Evolutionary conservation across 1,284 basidiomycete species (phyloP), one percentile per base, ranked within the genome.

Genomic region (Trametes sp.): DNA sequence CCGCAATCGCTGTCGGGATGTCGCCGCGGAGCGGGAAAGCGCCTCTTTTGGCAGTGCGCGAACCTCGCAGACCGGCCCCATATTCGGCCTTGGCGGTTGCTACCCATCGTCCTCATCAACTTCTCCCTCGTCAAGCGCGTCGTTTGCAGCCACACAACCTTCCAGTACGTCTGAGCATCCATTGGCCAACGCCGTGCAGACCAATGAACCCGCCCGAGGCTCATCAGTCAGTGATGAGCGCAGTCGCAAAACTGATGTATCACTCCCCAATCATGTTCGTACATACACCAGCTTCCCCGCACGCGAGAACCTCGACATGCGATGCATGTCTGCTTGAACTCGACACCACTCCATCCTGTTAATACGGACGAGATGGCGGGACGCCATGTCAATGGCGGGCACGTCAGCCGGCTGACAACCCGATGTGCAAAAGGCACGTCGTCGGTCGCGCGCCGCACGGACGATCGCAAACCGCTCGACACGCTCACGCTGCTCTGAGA

Each of bases 211-310:
- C 42, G 21, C 36, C 10, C 31, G 13, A 41, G 35, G 49, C 50
- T 52, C 65, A 67, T 67, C 66, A 63, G n/a, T 33, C 49, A 48
- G 49, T 67, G 66, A 67, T 67, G 66, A 53, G 45, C 56, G 66
- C 63, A 64, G 58, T n/a, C 31, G 42, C 56, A 38, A 50, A 41
- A 59, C 58, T 67, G 63, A 64, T 67, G 58, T 44, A 67, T 67
- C 62, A 64, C 42, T 42, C 35, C 52, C 24, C 54, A 59, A 59
- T 65, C 63, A 51, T 31, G 50, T 49, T 49, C 46, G 45, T 46
- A 56, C 57, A 33, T 61, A 35, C 48, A n/a, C 6, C 24, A 54
- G 42, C 53, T 56, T 64, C 63, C 57, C 59, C 44, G 42, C 58
- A 23, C 45, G 23, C n/a, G 46, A 11, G 11, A 24, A 46, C 4